Evolutionary conservation across 139 green algal species (phyloP).

Genomic region (Dunaliella primolecta): DNA sequence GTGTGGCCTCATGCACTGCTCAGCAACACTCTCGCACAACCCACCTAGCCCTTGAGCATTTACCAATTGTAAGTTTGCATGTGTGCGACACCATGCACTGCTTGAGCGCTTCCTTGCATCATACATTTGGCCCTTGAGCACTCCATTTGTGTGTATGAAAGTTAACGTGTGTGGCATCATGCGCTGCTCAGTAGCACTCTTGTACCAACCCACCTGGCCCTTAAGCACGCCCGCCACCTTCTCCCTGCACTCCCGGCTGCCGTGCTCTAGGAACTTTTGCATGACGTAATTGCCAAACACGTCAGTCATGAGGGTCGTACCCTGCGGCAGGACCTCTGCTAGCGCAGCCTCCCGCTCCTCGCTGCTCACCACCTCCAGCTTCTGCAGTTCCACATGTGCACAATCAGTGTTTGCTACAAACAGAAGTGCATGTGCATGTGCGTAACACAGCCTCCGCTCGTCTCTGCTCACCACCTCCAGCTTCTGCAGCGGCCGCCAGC

Average conservation of each 20-base stretch:
- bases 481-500: background rate
- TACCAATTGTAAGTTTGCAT: too few relatives aligned
- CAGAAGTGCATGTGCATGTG: background rate
- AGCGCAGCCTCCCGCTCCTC: slow-evolving; percentile 64
- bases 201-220: slow-evolving; percentile 36
- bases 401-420: background rate
- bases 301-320: slow-evolving; percentile 77
- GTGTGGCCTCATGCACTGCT: too few relatives aligned
- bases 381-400: slow-evolving; percentile 63
- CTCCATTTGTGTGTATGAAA: background rate
- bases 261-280: slow-evolving; percentile 33
- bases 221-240: slow-evolving; percentile 32
- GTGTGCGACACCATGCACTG: too few relatives aligned
- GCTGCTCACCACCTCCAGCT: slow-evolving; percentile 57
- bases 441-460: background rate
- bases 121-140: background rate
- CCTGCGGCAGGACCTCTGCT: slow-evolving; percentile 55
- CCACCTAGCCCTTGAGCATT: background rate
- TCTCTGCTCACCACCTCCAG: background rate
- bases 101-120: too few relatives aligned
- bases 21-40: background rate
- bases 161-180: too few relatives aligned
- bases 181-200: too few relatives aligned
- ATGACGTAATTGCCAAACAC: slow-evolving; percentile 85
- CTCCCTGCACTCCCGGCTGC: slow-evolving; percentile 25